Percentiles rank a stretch among this genome's conserved stretches.
Conservation (phyloP, 495 filamentous ascomycete genomes). For the Echria macrotheca region DNA sequence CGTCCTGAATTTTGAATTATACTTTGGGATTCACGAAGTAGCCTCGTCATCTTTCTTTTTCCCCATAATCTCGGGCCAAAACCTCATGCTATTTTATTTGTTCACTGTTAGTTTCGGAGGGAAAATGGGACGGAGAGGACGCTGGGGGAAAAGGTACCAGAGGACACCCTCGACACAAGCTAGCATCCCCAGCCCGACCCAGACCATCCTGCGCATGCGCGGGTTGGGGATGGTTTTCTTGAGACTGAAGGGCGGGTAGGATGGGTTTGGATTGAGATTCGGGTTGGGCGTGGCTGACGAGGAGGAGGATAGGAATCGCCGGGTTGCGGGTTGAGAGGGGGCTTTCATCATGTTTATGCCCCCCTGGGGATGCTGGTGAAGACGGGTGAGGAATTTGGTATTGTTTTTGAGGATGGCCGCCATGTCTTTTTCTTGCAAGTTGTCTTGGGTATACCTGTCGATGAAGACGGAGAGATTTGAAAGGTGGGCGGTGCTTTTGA, state of each 20-base stretch:
- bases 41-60: not conserved
- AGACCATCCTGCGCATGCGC: constrained; percentile 2
- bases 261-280: constrained; percentile 5
- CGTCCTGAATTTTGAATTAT: too few relatives aligned
- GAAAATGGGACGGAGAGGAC: too few relatives aligned
- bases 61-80: constrained; percentile 6
- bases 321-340: constrained; percentile 8
- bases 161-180: not conserved
- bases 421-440: too few relatives aligned
- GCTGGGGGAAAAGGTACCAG: constrained; percentile 8
- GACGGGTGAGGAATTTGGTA: too few relatives aligned
- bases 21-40: too few relatives aligned
- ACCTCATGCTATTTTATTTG: constrained; percentile 1
- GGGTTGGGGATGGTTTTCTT: constrained; percentile 13
- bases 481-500: too few relatives aligned
- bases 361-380: too few relatives aligned
- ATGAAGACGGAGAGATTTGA: too few relatives aligned
- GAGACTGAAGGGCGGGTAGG: constrained; percentile 11
- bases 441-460: too few relatives aligned
- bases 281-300: not conserved
- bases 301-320: not conserved
- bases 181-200: not conserved
- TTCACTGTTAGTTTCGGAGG: too few relatives aligned
- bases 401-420: too few relatives aligned
- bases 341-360: not conserved